Evolutionary conservation across 495 filamentous ascomycete species (phyloP).

Genomic region (Hypoxylon fragiforme): DNA sequence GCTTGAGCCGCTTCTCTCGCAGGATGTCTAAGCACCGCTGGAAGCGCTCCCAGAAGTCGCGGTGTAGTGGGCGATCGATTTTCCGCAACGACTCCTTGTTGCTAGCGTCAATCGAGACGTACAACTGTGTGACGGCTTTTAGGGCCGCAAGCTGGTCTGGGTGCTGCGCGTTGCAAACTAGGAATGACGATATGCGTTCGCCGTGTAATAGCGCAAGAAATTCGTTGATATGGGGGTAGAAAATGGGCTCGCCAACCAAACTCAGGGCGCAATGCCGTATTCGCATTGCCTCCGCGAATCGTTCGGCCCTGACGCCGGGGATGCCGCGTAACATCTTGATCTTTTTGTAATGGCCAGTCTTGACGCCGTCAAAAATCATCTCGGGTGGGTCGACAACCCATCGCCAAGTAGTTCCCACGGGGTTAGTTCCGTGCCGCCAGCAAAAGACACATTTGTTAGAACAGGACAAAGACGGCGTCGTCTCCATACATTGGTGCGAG

Average conservation of each 20-base stretch:
- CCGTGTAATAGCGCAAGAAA: slow-evolving; percentile 79
- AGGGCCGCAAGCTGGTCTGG: slow-evolving; percentile 84
- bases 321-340: slow-evolving; percentile 96
- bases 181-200: slow-evolving; percentile 88
- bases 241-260: slow-evolving; percentile 94
- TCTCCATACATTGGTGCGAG: slow-evolving; percentile 97
- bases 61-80: slow-evolving; percentile 89
- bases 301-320: slow-evolving; percentile 86
- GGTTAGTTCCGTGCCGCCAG: slow-evolving; percentile 97
- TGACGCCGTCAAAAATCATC: slow-evolving; percentile 84
- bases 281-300: slow-evolving; percentile 89
- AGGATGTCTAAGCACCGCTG: slow-evolving; percentile 87
- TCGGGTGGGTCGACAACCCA: slow-evolving; percentile 93
- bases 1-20: slow-evolving; percentile 73
- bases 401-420: slow-evolving; percentile 92
- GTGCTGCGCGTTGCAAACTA: slow-evolving; percentile 98
- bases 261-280: slow-evolving; percentile 90
- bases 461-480: slow-evolving; percentile 91
- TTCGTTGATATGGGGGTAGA: slow-evolving; percentile 96
- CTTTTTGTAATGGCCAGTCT: slow-evolving; percentile 90
- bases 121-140: slow-evolving; percentile 85
- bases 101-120: slow-evolving; percentile 92
- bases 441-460: slow-evolving; percentile 99
- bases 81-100: slow-evolving; percentile 83
- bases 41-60: slow-evolving; percentile 98